A percentile compares a stretch with the other conserved stretches of the same genome.
phyloP scores from a whole-genome alignment of 495 filamentous ascomycete genomes.

The Hyaloscypha bicolor region DNA sequence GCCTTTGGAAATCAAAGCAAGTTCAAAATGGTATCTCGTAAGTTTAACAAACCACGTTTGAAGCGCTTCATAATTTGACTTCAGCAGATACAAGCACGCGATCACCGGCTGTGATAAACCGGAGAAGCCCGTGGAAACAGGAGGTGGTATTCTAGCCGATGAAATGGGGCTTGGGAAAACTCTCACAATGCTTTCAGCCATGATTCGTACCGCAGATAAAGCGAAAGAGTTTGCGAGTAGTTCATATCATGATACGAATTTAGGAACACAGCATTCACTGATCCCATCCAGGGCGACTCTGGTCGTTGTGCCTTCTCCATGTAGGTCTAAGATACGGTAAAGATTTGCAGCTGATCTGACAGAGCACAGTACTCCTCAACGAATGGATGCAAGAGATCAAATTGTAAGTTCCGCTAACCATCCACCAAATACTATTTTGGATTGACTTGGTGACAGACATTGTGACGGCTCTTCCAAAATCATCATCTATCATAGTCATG shows the following conservation, averaged over 20 bases:
- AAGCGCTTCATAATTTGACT: not conserved
- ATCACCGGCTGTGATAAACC: slow-evolving; percentile 9
- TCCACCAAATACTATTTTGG: no score
- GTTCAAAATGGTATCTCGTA: not conserved
- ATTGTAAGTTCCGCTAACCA: not conserved
- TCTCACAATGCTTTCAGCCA: slow-evolving; percentile 78
- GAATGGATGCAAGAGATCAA: slow-evolving; percentile 26
- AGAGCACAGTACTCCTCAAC: slow-evolving; percentile 11
- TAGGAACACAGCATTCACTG: not conserved
- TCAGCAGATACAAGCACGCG: slow-evolving; percentile 1
- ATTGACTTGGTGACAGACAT: slow-evolving; percentile 12
- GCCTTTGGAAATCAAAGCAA: slow-evolving; percentile 23
- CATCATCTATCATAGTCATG: slow-evolving; percentile 65
- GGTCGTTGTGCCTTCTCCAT: slow-evolving; percentile 65
- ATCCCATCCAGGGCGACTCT: slow-evolving; percentile 63
- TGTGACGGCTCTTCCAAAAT: slow-evolving; percentile 49
- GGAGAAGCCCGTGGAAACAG: slow-evolving; percentile 11
- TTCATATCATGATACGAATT: not conserved
- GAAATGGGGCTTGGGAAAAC: slow-evolving; percentile 96
- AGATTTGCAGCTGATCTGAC: not conserved
- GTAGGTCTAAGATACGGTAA: not conserved
- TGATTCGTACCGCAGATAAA: slow-evolving; percentile 44
- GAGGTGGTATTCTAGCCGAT: slow-evolving; percentile 82
- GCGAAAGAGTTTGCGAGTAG: slow-evolving; percentile 8
- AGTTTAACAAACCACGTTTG: not conserved